Evolutionary conservation across 2,329 filamentous ascomycete genomes (phyloP).

Genomic region (Microcyclosporella mali): DNA sequence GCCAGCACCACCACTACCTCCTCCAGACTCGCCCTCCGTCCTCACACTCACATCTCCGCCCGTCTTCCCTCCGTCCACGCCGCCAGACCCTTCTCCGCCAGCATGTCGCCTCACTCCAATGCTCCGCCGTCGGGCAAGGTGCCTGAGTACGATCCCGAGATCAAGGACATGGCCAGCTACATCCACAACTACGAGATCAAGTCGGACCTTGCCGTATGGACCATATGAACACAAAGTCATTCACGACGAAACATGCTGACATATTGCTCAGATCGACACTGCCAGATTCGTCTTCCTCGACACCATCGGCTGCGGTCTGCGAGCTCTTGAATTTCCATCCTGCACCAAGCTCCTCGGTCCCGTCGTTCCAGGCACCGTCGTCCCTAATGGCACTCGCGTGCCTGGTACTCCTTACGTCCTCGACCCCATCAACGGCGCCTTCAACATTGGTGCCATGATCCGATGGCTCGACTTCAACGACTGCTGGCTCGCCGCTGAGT

Average conservation of each 20-base stretch:
- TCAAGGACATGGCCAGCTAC: constrained; percentile 91
- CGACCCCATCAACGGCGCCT: constrained; percentile 90
- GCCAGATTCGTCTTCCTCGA: constrained; percentile 95
- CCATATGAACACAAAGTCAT: no score
- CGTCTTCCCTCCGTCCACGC: constrained; percentile 15
- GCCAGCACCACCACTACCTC: background rate
- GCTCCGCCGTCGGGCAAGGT: constrained; percentile 26
- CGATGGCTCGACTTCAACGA: constrained; percentile 99
- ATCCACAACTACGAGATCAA: constrained; percentile 87
- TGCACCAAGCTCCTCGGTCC: constrained; percentile 93
- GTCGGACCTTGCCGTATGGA: constrained; percentile 83
- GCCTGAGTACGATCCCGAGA: constrained; percentile 72
- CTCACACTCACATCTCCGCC: background rate
- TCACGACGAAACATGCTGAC: constrained; percentile 10
- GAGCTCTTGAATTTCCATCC: constrained; percentile 91
- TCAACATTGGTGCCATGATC: constrained; percentile 99
- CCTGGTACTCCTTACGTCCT: constrained; percentile 90
- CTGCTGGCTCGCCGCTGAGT: constrained; percentile 98
- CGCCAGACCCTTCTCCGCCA: constrained; percentile 27
- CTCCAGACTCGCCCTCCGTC: background rate
- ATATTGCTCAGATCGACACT: constrained; percentile 68
- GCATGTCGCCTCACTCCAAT: constrained; percentile 27
- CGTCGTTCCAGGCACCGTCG: constrained; percentile 79
- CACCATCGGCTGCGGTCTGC: constrained; percentile 91
- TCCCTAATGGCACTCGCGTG: constrained; percentile 87